These are phyloP conservation scores for Gentiana dahurica DNA, from an alignment of 257 asterid genomes.

Conservation along the genomic window DNA sequence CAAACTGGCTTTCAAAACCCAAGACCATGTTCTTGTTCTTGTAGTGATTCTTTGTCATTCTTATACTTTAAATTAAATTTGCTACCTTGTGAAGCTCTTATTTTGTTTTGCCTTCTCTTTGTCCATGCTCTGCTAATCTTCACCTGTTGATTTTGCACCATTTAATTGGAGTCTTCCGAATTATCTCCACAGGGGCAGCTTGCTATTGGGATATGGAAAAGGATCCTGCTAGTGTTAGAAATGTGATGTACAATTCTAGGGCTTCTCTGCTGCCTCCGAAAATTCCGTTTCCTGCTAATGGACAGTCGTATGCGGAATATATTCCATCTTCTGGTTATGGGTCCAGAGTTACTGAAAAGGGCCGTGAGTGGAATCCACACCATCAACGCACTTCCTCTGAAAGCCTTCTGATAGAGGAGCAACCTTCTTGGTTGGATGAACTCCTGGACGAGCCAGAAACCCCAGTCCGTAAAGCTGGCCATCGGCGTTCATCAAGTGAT, in stretches of 20 bases:
- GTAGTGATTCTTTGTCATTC: not conserved
- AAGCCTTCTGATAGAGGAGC: conserved; percentile 65
- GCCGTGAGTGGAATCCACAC: conserved; percentile 51
- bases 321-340: conserved; percentile 45
- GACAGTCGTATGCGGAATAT: conserved; percentile 58
- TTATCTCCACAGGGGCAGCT: conserved; percentile 29
- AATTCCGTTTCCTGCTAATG: conserved; percentile 67
- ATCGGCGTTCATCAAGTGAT: conserved; percentile 95
- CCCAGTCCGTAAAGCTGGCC: conserved; percentile 78
- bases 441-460: conserved; percentile 91
- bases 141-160: conserved; percentile 2
- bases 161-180: not conserved
- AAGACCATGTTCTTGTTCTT: not conserved
- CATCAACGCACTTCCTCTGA: conserved; percentile 93
- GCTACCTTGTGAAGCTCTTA: not conserved
- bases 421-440: conserved; percentile 89
- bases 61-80: conserved; percentile 1
- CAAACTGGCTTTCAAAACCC: too few relatives aligned
- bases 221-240: conserved; percentile 67
- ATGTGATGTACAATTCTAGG: conserved; percentile 55
- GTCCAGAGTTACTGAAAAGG: conserved; percentile 32
- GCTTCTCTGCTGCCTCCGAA: conserved; percentile 82
- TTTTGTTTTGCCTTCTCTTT: not conserved
- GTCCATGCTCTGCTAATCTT: not conserved
- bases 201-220: conserved; percentile 47